Evolutionary conservation across 768 basidiomycete genomes (phyloP).

Genomic region (Suillus plorans): DNA sequence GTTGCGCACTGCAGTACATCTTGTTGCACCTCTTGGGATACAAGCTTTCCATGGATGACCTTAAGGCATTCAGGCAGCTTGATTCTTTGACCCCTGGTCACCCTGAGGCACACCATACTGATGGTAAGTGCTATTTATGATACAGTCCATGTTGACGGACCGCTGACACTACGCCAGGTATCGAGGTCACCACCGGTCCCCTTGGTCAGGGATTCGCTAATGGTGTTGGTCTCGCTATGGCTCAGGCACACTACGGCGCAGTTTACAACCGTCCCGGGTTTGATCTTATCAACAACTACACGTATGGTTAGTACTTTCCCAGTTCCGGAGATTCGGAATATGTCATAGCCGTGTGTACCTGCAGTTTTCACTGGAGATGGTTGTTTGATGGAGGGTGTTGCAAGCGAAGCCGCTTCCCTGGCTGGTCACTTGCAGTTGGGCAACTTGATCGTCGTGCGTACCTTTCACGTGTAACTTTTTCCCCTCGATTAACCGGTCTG

Average conservation of each 20-base stretch:
- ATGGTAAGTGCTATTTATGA: slow-evolving; percentile 37
- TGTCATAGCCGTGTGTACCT: slow-evolving; percentile 9
- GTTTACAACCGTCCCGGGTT: slow-evolving; percentile 86
- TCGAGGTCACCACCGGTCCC: slow-evolving; percentile 94
- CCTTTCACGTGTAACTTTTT: slow-evolving; percentile 15
- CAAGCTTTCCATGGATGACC: slow-evolving; percentile 88
- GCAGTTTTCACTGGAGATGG: slow-evolving; percentile 91
- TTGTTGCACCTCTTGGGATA: slow-evolving; percentile 91
- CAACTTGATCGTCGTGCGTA: slow-evolving; percentile 84
- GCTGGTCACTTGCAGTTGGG: slow-evolving; percentile 93
- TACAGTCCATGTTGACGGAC: slow-evolving; percentile 3
- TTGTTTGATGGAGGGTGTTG: slow-evolving; percentile 95
- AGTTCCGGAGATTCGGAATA: slow-evolving; percentile 3
- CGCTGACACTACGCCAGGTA: slow-evolving; percentile 38
- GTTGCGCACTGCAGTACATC: slow-evolving; percentile 93
- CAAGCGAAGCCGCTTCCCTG: slow-evolving; percentile 88
- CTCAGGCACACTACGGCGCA: slow-evolving; percentile 88
- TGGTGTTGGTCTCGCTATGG: slow-evolving; percentile 91
- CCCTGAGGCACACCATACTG: slow-evolving; percentile 75
- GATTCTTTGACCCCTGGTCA: slow-evolving; percentile 92
- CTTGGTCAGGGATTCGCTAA: slow-evolving; percentile 95
- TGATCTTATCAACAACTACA: slow-evolving; percentile 81
- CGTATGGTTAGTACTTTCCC: slow-evolving; percentile 61
- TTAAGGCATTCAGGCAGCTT: slow-evolving; percentile 90
- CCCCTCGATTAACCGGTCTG: slow-evolving; percentile 17